Percentiles rank a stretch among this genome's conserved stretches.
These are phyloP conservation scores for Arbutus unedo DNA, from an alignment of 148 eudicot genomes.

Conservation along the genomic window DNA sequence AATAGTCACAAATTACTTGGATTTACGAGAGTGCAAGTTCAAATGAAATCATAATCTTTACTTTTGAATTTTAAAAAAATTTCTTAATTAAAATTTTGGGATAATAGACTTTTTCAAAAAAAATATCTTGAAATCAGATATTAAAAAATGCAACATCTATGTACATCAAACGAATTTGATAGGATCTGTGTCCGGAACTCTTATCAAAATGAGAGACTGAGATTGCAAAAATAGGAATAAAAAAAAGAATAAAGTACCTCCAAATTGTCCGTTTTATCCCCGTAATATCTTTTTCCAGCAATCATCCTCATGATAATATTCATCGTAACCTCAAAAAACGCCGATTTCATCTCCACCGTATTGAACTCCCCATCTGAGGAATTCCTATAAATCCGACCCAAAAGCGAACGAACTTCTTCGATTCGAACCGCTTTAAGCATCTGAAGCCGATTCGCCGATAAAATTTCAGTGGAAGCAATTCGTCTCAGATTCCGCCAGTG, in stretches of 20 bases:
- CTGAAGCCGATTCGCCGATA: conserved; percentile 15
- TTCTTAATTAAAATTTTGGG: too few species aligned
- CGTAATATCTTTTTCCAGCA: conserved; percentile 20
- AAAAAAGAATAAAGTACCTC: neutral
- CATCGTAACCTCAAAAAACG: conserved; percentile 6
- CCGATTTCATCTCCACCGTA: conserved; percentile 10
- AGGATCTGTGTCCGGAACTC: too few species aligned
- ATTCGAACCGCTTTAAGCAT: conserved; percentile 9
- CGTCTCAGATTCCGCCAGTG: conserved; percentile 28
- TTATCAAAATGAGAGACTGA: too few species aligned
- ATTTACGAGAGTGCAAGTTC: too few species aligned
- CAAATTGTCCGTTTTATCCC: neutral
- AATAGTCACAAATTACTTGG: too few species aligned
- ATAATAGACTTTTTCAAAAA: too few species aligned
- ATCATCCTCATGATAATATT: conserved; percentile 20
- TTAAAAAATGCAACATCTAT: too few species aligned
- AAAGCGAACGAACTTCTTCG: conserved; percentile 4
- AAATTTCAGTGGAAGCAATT: conserved; percentile 13
- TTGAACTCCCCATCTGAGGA: neutral
- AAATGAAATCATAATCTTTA: too few species aligned
- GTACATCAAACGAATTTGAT: too few species aligned
- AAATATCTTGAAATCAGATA: too few species aligned
- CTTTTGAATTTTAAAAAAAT: too few species aligned
- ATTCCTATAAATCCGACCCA: neutral
- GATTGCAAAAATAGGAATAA: too few species aligned